Evolutionary conservation across 2,329 filamentous ascomycete species (phyloP).

Genomic region (Metarhizium humberi): DNA sequence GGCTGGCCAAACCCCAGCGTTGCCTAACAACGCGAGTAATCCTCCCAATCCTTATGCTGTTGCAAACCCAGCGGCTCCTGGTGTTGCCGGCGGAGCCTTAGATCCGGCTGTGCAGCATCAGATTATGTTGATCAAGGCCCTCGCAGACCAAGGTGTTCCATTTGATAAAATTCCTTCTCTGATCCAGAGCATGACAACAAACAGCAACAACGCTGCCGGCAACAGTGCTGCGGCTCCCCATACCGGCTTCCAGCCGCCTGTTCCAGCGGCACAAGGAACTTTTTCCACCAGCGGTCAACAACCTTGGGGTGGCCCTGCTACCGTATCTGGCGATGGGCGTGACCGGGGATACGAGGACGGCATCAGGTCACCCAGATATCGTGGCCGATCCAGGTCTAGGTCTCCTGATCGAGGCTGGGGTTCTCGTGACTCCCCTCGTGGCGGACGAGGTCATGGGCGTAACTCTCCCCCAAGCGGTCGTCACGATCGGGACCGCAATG

Average conservation of each 20-base stretch:
- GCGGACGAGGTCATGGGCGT: conserved; percentile 59
- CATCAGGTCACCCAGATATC: conserved; percentile 52
- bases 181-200: conserved; percentile 44
- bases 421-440: conserved; percentile 54
- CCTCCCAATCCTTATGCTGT: conserved; percentile 19
- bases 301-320: conserved; percentile 20
- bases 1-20: conserved; percentile 21
- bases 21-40: conserved; percentile 14
- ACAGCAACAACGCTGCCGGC: conserved; percentile 22
- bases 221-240: conserved; percentile 22
- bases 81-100: conserved; percentile 25
- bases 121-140: conserved; percentile 63
- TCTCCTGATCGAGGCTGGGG: conserved; percentile 71
- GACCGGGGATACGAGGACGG: conserved; percentile 48
- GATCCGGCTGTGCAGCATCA: conserved; percentile 58
- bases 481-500: conserved; percentile 40
- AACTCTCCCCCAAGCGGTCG: conserved; percentile 40
- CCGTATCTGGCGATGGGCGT: conserved; percentile 36
- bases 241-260: conserved; percentile 27
- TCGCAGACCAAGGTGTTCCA: conserved; percentile 66
- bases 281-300: conserved; percentile 26
- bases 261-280: conserved; percentile 31
- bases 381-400: conserved; percentile 62
- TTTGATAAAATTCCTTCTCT: conserved; percentile 64
- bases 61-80: conserved; percentile 24